Evolutionary conservation across 1,284 basidiomycete species (phyloP), one percentile per base, ranked within the genome.

Genomic region (Malassezia pachydermatis): DNA sequence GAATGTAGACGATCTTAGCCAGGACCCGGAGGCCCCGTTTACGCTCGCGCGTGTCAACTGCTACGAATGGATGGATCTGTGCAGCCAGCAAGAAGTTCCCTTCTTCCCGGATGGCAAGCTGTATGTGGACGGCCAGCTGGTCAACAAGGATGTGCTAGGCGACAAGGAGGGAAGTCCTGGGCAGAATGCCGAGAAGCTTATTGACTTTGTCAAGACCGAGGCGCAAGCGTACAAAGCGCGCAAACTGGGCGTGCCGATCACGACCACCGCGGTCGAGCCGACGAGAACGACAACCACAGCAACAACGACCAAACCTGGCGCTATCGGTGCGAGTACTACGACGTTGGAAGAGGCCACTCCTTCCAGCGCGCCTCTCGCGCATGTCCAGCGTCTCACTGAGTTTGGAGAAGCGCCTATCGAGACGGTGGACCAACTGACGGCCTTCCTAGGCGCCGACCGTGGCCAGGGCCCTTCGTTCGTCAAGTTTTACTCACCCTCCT

Each of bases 1-100:
- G 37, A 78, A 83, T 29, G 80, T 80, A 48, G 76, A 79, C 51
- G 70, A 73, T 35, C 75, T 77, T 32, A 72, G 78, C 61, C 77
- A 82, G 8, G 55, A 59, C 24, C 62, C 65, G 0, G 54, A 56
- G 2, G 66, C 63, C 1, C 66, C 66, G 14, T 59, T 67, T 46
- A 60, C 57, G 1, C 51, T 71, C 14, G 68, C 65, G n/a, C 60
- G 66, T 43, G 63, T 71, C 29, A 55, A 71, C 49, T 71, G 68
- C 41, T 22, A 51, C 23, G 54, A 58, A 10, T 56, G 60, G 25
- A 51, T 54, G 41, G 59, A 62, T 33, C 51, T 71, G 22, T 71
- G 68, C 51, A 52, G 47, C 16, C 47, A 60, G 30, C 52, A 71
- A 44, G 55, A 52, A 16, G 57, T 71, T 34, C 29, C 47, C 9